Base-by-base conservation (phyloP, 768 basidiomycete species). In the Suillus paluster region DNA sequence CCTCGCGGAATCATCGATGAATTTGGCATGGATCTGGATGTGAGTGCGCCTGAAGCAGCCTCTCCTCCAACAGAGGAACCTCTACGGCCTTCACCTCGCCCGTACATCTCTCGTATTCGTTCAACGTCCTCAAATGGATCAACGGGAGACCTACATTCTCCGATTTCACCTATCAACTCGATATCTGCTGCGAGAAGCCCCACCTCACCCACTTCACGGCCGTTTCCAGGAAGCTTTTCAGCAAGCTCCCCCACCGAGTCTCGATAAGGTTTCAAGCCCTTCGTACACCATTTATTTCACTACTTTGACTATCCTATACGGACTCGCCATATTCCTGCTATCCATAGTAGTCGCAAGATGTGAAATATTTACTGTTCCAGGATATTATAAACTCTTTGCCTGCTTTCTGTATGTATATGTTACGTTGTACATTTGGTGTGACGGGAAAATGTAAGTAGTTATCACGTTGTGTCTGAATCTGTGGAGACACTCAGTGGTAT, bases 1-100 rank as follows among this genome's bases (percentile, higher is more conserved):
- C 89, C 90, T 3, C 86, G 91, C 9, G 83, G 88, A 1, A 74
- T 94, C 49, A 78, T 82, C 15, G 91, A 92, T 58, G 88, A 87
- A 39, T 86, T 81, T 65, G 80, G 80, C 4, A 59, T 82, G 57
- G 85, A 85, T 14, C 64, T 64, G 41, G 57, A 54, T 38, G 17
- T 69, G 30, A 64, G 60, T 36, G 15, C 60, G 2, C 53, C 46
- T 17, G 55, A 58, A 55, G 30, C 42, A 56, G 1, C 64, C 1
- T 67, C 64, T 34, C 41, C 63, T 52, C 46, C 59, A 34, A 52
- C 61, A 30, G 69, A 66, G 23, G 72, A 73, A 1, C 58, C 45
- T 19, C 69, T 55, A n/a, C 45, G 58, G 7, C 80, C 81, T 2
- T 68, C 80, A 0, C 84, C 87, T 2, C 78, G 81, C n/a, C 84